Conservation (phyloP, 139 green algal genomes). For the Chlorella sp. region DNA sequence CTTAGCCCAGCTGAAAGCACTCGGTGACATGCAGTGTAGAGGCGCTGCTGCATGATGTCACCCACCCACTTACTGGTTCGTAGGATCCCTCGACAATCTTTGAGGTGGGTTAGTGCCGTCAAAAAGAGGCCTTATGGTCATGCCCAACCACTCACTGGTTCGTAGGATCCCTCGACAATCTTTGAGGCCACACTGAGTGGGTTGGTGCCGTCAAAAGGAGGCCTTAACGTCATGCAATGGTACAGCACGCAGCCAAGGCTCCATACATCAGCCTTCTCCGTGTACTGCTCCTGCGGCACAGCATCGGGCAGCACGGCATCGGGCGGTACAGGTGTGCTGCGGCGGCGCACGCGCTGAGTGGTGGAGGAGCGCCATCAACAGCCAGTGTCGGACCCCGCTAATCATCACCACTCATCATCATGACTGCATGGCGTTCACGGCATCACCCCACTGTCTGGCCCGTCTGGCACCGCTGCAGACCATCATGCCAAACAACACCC, state of each 20-base stretch:
- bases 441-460: too few species aligned
- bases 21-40: too few species aligned
- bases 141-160: slow-evolving; percentile 5
- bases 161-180: slow-evolving; percentile 43
- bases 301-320: too few species aligned
- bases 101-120: slow-evolving; percentile 40
- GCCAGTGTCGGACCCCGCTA: too few species aligned
- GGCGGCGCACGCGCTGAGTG: too few species aligned
- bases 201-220: slow-evolving; percentile 45
- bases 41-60: too few species aligned
- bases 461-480: too few species aligned
- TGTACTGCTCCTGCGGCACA: slow-evolving; percentile 48
- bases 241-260: slow-evolving; percentile 42
- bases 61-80: slow-evolving; percentile 8
- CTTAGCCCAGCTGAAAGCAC: neutral
- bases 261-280: slow-evolving; percentile 49
- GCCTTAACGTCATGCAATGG: slow-evolving; percentile 39
- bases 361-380: too few species aligned
- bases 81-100: slow-evolving; percentile 43
- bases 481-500: too few species aligned
- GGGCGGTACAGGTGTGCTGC: too few species aligned
- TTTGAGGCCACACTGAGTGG: slow-evolving; percentile 35
- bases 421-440: too few species aligned
- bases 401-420: too few species aligned
- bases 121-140: slow-evolving; percentile 37